phyloP scores from a whole-genome alignment of 2,329 filamentous ascomycete genomes.

The Pyricularia grisea region DNA sequence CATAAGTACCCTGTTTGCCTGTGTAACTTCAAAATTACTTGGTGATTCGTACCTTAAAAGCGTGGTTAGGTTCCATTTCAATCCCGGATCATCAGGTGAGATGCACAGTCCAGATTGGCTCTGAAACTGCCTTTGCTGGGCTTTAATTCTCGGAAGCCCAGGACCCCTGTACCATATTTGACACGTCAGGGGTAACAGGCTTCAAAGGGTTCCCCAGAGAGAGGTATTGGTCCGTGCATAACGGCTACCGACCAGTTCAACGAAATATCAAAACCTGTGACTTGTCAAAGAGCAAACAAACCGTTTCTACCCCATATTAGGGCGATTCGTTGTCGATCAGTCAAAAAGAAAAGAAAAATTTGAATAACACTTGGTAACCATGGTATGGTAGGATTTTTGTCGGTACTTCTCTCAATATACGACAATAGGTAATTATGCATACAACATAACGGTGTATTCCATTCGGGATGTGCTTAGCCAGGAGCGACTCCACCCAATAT shows the following conservation, averaged over 20 bases:
- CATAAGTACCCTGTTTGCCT: not conserved
- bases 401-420: too few species aligned
- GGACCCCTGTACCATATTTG: slow-evolving; percentile 12
- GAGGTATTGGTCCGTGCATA: not conserved
- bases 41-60: not conserved
- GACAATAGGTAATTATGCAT: too few species aligned
- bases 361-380: too few species aligned
- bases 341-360: not conserved
- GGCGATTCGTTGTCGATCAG: not conserved
- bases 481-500: not conserved
- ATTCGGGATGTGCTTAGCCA: not conserved
- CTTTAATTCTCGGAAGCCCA: slow-evolving; percentile 3
- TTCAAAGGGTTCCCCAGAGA: not conserved
- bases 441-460: not conserved
- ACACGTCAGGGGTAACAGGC: slow-evolving; percentile 15
- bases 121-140: slow-evolving; percentile 5
- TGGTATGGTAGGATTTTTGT: too few species aligned
- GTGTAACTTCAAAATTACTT: too few species aligned
- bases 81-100: not conserved
- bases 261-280: not conserved
- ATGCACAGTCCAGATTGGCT: not conserved
- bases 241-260: not conserved
- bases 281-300: not conserved
- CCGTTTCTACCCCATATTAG: not conserved
- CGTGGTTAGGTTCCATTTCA: not conserved